Conservation (phyloP, 176 grass and related monocot species). For the Chloris gayana region DNA sequence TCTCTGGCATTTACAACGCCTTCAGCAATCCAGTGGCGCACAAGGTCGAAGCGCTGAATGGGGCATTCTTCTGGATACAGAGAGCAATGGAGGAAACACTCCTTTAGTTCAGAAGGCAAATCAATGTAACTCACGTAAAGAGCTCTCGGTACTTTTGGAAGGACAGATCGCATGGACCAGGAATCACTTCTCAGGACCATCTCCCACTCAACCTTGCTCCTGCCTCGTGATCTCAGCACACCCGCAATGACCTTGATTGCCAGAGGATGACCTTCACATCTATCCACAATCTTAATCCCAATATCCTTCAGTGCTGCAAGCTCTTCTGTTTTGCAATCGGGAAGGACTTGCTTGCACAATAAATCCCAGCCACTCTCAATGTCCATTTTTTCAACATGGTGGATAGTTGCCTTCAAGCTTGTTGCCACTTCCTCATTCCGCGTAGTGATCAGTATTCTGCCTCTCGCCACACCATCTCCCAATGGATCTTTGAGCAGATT, state of each 20-base stretch:
- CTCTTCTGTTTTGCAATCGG: constrained; percentile 39
- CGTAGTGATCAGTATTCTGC: constrained; percentile 63
- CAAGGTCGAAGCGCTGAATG: constrained; percentile 55
- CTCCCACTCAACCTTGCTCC: constrained; percentile 56
- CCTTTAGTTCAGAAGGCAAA: constrained; percentile 72
- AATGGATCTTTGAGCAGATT: constrained; percentile 62
- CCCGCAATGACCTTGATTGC: constrained; percentile 72
- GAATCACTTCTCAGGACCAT: constrained; percentile 53
- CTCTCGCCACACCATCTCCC: constrained; percentile 57
- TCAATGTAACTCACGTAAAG: constrained; percentile 72
- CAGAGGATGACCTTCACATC: constrained; percentile 69
- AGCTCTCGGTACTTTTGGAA: constrained; percentile 58
- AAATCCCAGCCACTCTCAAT: constrained; percentile 52
- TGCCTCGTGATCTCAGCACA: constrained; percentile 55
- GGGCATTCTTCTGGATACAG: constrained; percentile 66
- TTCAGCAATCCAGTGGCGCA: constrained; percentile 77
- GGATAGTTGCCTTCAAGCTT: constrained; percentile 60
- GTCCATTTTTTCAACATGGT: constrained; percentile 58
- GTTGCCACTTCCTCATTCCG: constrained; percentile 41
- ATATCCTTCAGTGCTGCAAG: constrained; percentile 48
- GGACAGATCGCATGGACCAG: constrained; percentile 55
- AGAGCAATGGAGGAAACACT: constrained; percentile 79
- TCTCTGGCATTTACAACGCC: constrained; percentile 51
- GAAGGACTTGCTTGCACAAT: constrained; percentile 44
- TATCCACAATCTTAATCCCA: constrained; percentile 65